phyloP scores from a whole-genome alignment of 164 flowering plant species.

The Platanus orientalis region DNA sequence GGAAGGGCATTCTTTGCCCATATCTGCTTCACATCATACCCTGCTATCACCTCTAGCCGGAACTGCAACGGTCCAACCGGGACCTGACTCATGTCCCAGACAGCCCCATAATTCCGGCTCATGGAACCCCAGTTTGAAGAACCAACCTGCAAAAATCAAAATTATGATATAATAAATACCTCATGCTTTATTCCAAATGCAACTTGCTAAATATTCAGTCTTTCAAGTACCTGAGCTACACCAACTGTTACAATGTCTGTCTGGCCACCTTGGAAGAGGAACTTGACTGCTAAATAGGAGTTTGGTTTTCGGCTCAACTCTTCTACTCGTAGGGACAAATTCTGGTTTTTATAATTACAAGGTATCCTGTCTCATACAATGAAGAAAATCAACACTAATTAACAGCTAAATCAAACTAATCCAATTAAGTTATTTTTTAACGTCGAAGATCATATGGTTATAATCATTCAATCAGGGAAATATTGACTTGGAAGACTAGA shows the following conservation, averaged over 20 bases:
- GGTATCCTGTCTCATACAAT: conserved; percentile 47
- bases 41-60: conserved; percentile 60
- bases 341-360: conserved; percentile 65
- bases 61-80: conserved; percentile 65
- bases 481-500: too few relatives aligned
- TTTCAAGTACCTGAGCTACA: conserved; percentile 51
- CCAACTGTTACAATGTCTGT: conserved; percentile 63
- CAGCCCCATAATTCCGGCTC: conserved; percentile 62
- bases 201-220: too few relatives aligned
- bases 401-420: too few relatives aligned
- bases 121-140: conserved; percentile 52
- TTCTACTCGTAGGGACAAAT: conserved; percentile 67
- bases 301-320: conserved; percentile 69
- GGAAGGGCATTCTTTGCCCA: conserved; percentile 68
- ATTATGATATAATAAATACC: not conserved
- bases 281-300: conserved; percentile 52
- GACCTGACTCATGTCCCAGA: conserved; percentile 70
- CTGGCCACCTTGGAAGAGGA: conserved; percentile 89
- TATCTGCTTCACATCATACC: conserved; percentile 60
- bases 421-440: too few relatives aligned
- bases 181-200: too few relatives aligned
- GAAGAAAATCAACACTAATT: not conserved
- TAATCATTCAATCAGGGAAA: too few relatives aligned
- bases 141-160: conserved; percentile 40
- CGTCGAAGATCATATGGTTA: too few relatives aligned